Evolutionary conservation across 192 early-diverging fungal species (phyloP), one percentile per base, ranked within the genome.

Genomic region (Entomortierella beljakovae): DNA sequence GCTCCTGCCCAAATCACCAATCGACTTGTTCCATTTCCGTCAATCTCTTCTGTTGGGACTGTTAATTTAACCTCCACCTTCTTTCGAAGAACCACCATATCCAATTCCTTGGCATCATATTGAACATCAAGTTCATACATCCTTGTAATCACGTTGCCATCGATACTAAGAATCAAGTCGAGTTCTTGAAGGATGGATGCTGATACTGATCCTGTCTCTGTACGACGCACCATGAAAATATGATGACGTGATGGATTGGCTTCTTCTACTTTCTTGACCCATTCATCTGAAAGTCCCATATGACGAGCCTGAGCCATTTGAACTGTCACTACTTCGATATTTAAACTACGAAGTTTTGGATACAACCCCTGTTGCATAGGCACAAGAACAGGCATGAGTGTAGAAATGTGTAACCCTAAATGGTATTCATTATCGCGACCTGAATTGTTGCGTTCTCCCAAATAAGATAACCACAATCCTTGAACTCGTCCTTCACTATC

Each of bases 1-100:
- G 91, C 93, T 22, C 96, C 96, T 4, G 93, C 92, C 96, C 96
- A 97, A 57, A 90, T 84, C 33, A 96, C 90, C 10, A 95, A 81
- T 61, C 91, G 90, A 23, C 82, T 86, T 6, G 88, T 92, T 42
- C 86, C 89, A 64, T 84, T 81, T 31, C 87, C 85, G 53, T 83
- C 85, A 34, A 85, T 68, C 11, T 83, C 83, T 34, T 84, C 88
- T 0, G 93, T 94, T n/a, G 89, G 88, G 3, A 96, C 92, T 22
- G 82, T 71, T n/a, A 98, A 57, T 0, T 74, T 83, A 67, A 93
- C 71, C 68, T 94, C 94, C 23, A 84, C 61, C 79, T 93, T 94
- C 62, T 91, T 85, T 51, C 96, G 82, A 61, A 98, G 54, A 7
- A 92, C 84, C 5, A 89, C 86, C 29, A 93, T 81, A 8, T 88